A percentile compares a stretch with the other conserved stretches of the same genome.
Evolutionary conservation across 768 basidiomycete species (phyloP).

Genomic region (Zangia roseola): DNA sequence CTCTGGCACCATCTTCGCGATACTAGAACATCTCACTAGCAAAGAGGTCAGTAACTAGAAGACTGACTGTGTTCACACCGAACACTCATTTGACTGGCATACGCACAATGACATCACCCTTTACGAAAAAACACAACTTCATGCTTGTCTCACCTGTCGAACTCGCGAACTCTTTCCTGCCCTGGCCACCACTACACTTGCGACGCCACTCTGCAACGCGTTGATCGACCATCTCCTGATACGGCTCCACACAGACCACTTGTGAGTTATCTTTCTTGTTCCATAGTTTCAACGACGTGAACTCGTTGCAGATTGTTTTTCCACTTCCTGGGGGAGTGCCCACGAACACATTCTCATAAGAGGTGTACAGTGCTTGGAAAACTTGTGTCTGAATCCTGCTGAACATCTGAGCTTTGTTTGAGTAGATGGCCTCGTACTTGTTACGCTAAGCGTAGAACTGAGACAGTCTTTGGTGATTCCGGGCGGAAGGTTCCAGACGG

Average conservation of each 20-base stretch:
- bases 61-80: too few relatives aligned
- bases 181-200: slow-evolving; percentile 81
- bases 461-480: too few relatives aligned
- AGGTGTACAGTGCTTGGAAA: slow-evolving; percentile 95
- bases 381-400: slow-evolving; percentile 99
- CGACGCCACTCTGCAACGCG: slow-evolving; percentile 85
- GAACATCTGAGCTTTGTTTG: slow-evolving; percentile 76
- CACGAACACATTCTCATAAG: slow-evolving; percentile 95
- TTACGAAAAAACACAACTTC: slow-evolving; percentile 84
- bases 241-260: slow-evolving; percentile 95
- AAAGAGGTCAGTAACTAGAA: not conserved
- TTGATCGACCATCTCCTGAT: slow-evolving; percentile 95
- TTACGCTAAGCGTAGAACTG: too few relatives aligned
- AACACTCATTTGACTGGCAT: slow-evolving; percentile 75
- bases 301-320: slow-evolving; percentile 97
- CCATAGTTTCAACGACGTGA: slow-evolving; percentile 91
- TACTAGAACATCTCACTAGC: slow-evolving; percentile 91
- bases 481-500: too few relatives aligned
- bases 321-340: slow-evolving; percentile 97
- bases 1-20: slow-evolving; percentile 95
- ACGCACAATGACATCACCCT: slow-evolving; percentile 91
- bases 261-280: slow-evolving; percentile 79
- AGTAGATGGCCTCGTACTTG: slow-evolving; percentile 89
- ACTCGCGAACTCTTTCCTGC: slow-evolving; percentile 91
- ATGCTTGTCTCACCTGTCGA: slow-evolving; percentile 93